phyloP scores from a whole-genome alignment of 2,329 filamentous ascomycete species.

The Lecanicillium sp. region DNA sequence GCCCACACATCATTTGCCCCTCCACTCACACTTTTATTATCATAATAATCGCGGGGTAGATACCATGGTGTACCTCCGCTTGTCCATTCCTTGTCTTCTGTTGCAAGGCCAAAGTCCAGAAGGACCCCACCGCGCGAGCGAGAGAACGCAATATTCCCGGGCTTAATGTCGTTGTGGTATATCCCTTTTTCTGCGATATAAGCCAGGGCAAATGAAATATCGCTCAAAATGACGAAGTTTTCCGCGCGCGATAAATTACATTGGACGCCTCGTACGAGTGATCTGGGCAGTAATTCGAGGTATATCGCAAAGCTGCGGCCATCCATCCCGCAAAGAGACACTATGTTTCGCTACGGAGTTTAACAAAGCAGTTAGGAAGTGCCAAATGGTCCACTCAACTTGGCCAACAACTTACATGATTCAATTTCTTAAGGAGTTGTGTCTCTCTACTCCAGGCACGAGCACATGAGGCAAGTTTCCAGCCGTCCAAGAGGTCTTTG shows the following conservation, averaged over 20 bases:
- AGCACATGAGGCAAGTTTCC: neutral
- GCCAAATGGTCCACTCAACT: neutral
- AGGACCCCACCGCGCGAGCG: slow-evolving; percentile 4
- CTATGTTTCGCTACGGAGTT: neutral
- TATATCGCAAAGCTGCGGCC: neutral
- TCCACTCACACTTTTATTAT: neutral
- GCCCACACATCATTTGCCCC: slow-evolving; percentile 3
- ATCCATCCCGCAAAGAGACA: neutral
- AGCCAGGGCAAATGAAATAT: slow-evolving; percentile 3
- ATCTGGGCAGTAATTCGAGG: neutral
- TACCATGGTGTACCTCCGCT: slow-evolving; percentile 10
- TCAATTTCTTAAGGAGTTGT: neutral
- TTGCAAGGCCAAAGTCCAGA: slow-evolving; percentile 9
- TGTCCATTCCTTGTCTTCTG: neutral
- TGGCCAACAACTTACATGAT: neutral
- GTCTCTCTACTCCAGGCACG: neutral
- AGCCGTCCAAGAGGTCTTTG: neutral
- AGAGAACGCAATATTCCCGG: slow-evolving; percentile 7
- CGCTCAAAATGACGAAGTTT: slow-evolving; percentile 1
- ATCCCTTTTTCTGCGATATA: slow-evolving; percentile 4
- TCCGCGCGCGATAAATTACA: neutral
- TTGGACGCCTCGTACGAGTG: neutral
- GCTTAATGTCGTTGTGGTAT: slow-evolving; percentile 10
- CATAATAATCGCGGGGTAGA: slow-evolving; percentile 7
- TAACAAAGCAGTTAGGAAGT: neutral